Percentiles rank a stretch among this genome's conserved stretches.
phyloP scores from a whole-genome alignment of 306 rosid species.

The Ochetophila trinervis region DNA sequence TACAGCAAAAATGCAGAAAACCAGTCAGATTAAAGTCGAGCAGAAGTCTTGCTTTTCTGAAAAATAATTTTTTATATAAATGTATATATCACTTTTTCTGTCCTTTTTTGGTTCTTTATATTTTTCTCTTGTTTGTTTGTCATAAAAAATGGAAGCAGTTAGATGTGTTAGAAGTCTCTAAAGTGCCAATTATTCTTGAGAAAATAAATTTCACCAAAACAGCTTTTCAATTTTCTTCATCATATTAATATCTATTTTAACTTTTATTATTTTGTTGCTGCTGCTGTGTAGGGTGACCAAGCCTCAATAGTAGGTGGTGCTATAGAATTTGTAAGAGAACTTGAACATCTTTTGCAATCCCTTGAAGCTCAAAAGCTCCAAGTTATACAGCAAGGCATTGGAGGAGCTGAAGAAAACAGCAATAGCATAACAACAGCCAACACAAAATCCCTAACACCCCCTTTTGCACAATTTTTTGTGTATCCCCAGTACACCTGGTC shows the following conservation, averaged over 20 bases:
- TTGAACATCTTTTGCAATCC: conserved; percentile 66
- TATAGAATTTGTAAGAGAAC: conserved; percentile 81
- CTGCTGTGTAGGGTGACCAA: conserved; percentile 68
- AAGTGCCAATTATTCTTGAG: background rate
- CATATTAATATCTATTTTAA: background rate
- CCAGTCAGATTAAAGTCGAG: background rate
- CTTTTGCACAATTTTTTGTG: conserved; percentile 58
- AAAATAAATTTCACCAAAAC: background rate
- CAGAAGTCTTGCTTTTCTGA: background rate
- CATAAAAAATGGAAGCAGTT: conserved; percentile 2
- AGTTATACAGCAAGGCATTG: conserved; percentile 31
- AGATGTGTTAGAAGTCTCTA: conserved; percentile 4
- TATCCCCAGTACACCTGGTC: conserved; percentile 65
- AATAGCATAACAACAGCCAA: conserved; percentile 7
- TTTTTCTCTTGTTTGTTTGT: conserved; percentile 2
- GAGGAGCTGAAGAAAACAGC: conserved; percentile 25
- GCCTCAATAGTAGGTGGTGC: conserved; percentile 98
- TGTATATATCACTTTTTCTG: conserved; percentile 7
- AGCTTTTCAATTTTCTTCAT: background rate
- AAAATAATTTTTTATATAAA: background rate
- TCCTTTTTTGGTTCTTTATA: conserved; percentile 10
- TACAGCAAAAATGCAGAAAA: background rate
- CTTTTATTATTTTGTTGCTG: background rate
- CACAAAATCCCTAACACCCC: conserved; percentile 34
- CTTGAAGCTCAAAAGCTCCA: conserved; percentile 77